Evolutionary conservation across 768 basidiomycete species (phyloP).

Genomic region (Gloeostereum incarnatum): DNA sequence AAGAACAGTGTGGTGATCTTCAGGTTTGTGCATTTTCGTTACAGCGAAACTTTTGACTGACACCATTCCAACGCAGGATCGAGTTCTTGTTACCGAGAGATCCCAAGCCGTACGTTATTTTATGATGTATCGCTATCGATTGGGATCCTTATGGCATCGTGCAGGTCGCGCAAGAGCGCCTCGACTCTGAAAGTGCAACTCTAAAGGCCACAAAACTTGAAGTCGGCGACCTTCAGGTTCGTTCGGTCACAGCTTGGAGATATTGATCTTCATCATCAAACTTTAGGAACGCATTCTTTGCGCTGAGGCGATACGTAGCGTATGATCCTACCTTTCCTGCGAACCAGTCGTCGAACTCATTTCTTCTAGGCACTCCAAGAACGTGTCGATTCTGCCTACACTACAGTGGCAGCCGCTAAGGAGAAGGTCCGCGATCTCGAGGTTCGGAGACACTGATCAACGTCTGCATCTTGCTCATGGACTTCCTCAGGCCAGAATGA

Average conservation of each 20-base stretch:
- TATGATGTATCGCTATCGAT: background rate
- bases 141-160: background rate
- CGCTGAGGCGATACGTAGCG: background rate
- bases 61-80: slow-evolving; percentile 20
- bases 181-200: slow-evolving; percentile 1
- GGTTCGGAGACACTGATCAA: too few relatives aligned
- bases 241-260: too few relatives aligned
- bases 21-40: slow-evolving; percentile 20
- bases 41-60: slow-evolving; percentile 1
- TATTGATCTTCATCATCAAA: background rate
- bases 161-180: background rate
- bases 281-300: background rate
- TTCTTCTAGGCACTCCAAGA: too few relatives aligned
- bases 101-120: slow-evolving; percentile 21
- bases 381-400: too few relatives aligned
- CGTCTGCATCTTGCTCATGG: too few relatives aligned
- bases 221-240: slow-evolving; percentile 33
- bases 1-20: slow-evolving; percentile 43
- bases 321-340: too few relatives aligned
- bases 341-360: too few relatives aligned
- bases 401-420: too few relatives aligned
- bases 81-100: slow-evolving; percentile 23
- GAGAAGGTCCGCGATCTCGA: too few relatives aligned
- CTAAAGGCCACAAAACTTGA: slow-evolving; percentile 6
- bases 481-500: too few relatives aligned